Evolutionary conservation across 108 stramenopile species (phyloP).

Genomic region (Discostella pseudostelligera): DNA sequence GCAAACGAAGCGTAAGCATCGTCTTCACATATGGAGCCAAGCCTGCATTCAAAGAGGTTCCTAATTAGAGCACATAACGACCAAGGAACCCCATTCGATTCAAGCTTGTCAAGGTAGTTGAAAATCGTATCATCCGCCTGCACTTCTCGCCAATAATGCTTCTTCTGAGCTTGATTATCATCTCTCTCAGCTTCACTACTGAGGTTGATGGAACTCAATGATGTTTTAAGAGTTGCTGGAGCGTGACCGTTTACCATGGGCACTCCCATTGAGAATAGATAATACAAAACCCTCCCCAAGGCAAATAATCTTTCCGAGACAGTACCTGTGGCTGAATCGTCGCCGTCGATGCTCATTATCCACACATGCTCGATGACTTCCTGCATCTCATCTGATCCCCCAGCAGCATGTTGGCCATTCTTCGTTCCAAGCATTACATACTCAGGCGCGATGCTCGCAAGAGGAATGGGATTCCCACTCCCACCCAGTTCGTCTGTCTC

Average conservation of each 20-base stretch:
- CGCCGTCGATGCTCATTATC: background rate
- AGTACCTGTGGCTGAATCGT: slow-evolving; percentile 2
- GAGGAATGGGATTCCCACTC: slow-evolving; percentile 7
- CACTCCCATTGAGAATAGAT: slow-evolving; percentile 9
- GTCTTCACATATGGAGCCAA: slow-evolving; percentile 12
- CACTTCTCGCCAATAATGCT: background rate
- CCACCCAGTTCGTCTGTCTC: background rate
- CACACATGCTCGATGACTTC: background rate
- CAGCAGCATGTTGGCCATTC: background rate
- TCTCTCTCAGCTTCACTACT: background rate
- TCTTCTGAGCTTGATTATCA: slow-evolving; percentile 4
- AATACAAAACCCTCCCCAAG: slow-evolving; percentile 10
- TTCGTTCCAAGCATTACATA: slow-evolving; percentile 4
- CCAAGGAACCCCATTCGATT: slow-evolving; percentile 8
- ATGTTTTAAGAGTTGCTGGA: background rate
- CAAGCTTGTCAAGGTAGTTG: background rate
- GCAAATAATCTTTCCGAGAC: slow-evolving; percentile 9
- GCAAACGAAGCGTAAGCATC: slow-evolving; percentile 28
- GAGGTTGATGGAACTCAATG: background rate
- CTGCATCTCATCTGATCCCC: background rate
- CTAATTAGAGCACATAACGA: slow-evolving; percentile 6
- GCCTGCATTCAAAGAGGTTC: slow-evolving; percentile 23
- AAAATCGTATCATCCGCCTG: background rate
- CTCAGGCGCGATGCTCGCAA: slow-evolving; percentile 13
- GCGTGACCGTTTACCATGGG: background rate